These are phyloP conservation scores for Backusella psychrophila DNA, from an alignment of 192 early-diverging fungal genomes.

Conservation along the genomic window DNA sequence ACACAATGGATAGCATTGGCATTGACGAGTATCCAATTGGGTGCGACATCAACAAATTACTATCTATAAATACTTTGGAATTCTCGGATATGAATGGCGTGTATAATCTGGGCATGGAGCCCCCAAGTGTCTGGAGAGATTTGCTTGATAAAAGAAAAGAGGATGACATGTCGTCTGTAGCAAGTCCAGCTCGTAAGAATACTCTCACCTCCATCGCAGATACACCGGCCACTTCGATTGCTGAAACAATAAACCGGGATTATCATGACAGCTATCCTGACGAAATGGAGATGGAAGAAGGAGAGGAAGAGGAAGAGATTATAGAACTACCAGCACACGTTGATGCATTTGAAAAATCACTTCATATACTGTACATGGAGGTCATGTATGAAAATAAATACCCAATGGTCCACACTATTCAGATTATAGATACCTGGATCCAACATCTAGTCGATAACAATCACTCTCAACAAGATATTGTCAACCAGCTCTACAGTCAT, in stretches of 20 bases:
- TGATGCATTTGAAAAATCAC: neutral
- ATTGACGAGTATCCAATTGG: constrained; percentile 8
- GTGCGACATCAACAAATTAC: no score
- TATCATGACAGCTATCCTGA: neutral
- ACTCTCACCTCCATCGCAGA: neutral
- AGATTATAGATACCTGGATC: constrained; percentile 4
- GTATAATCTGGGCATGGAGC: neutral
- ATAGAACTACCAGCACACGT: constrained; percentile 3
- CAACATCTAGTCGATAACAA: neutral
- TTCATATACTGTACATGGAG: neutral
- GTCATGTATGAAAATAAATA: neutral
- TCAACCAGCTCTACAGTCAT: neutral
- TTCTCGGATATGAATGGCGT: no score
- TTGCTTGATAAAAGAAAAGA: neutral
- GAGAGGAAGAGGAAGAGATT: neutral
- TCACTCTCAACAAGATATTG: neutral
- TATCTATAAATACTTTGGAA: no score
- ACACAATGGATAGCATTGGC: neutral
- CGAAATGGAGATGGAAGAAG: neutral
- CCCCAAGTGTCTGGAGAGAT: neutral
- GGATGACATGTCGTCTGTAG: neutral
- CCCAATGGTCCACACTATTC: neutral
- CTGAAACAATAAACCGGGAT: neutral
- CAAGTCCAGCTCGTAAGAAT: neutral
- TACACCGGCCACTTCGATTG: neutral